phyloP scores from a whole-genome alignment of 371 early-diverging fungal species.

The Mortierella sp. region DNA sequence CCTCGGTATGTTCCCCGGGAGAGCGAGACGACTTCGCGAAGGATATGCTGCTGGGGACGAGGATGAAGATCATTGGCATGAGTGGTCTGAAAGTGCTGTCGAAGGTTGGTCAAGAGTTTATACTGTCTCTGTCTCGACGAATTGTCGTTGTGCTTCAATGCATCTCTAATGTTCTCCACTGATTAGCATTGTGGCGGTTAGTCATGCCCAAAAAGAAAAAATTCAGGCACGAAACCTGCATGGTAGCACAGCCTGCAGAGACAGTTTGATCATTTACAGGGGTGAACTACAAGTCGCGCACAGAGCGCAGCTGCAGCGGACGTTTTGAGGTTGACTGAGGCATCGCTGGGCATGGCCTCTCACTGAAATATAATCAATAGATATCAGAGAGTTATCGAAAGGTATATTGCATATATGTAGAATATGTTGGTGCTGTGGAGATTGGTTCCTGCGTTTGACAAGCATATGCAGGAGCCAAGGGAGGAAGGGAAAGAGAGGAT shows the following conservation, averaged over 20 bases:
- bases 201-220: neutral
- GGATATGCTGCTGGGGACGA: neutral
- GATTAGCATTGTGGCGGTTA: neutral
- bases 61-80: conserved; percentile 2
- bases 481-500: no score
- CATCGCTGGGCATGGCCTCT: conserved; percentile 42
- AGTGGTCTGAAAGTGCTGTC: conserved; percentile 7
- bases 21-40: conserved; percentile 3
- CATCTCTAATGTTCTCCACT: neutral
- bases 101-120: conserved; percentile 6
- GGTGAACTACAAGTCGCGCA: conserved; percentile 47
- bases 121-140: conserved; percentile 21
- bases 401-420: no score
- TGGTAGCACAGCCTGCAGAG: no score
- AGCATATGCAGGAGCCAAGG: no score
- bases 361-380: conserved; percentile 7
- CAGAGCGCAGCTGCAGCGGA: conserved; percentile 45
- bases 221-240: neutral
- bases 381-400: no score
- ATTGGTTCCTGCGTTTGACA: no score
- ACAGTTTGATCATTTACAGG: conserved; percentile 22
- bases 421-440: no score
- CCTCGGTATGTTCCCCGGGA: conserved; percentile 30
- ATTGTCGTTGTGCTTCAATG: conserved; percentile 28
- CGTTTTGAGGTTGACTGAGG: conserved; percentile 38